phyloP scores from a whole-genome alignment of 2,329 filamentous ascomycete species.

The Dichotomopilus funicola region DNA sequence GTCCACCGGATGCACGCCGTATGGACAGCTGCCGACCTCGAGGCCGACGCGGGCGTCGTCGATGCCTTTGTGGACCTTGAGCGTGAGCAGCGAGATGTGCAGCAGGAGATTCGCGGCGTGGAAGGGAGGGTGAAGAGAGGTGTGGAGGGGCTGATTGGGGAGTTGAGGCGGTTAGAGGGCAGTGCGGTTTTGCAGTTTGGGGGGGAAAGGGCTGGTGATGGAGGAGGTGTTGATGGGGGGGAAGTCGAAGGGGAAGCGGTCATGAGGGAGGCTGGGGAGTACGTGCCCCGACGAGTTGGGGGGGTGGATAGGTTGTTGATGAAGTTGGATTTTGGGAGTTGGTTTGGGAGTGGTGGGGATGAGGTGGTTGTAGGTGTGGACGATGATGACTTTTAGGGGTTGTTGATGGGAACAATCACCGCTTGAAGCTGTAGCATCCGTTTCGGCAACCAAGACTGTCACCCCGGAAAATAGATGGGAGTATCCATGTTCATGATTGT shows the following conservation, averaged over 20 bases:
- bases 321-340: constrained; percentile 72
- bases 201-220: constrained; percentile 29
- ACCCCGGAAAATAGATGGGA: too few species aligned
- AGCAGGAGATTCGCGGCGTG: constrained; percentile 56
- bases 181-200: constrained; percentile 33
- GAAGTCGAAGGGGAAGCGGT: constrained; percentile 35
- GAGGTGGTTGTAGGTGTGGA: constrained; percentile 1
- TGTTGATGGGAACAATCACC: background rate
- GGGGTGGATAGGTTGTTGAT: constrained; percentile 81
- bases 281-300: constrained; percentile 65
- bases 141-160: constrained; percentile 60
- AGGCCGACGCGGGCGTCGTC: constrained; percentile 74
- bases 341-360: constrained; percentile 38
- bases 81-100: constrained; percentile 65
- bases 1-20: constrained; percentile 68
- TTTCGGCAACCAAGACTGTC: too few species aligned
- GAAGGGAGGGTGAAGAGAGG: constrained; percentile 59
- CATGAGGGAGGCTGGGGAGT: constrained; percentile 43
- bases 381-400: constrained; percentile 2
- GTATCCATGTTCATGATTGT: too few species aligned
- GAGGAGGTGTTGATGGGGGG: constrained; percentile 16
- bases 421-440: too few species aligned
- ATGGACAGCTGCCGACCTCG: constrained; percentile 72
- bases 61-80: constrained; percentile 66
- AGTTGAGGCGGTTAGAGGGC: constrained; percentile 40